Conservation (phyloP, 805 yeast species). For the Wickerhamomyces silvicola region DNA sequence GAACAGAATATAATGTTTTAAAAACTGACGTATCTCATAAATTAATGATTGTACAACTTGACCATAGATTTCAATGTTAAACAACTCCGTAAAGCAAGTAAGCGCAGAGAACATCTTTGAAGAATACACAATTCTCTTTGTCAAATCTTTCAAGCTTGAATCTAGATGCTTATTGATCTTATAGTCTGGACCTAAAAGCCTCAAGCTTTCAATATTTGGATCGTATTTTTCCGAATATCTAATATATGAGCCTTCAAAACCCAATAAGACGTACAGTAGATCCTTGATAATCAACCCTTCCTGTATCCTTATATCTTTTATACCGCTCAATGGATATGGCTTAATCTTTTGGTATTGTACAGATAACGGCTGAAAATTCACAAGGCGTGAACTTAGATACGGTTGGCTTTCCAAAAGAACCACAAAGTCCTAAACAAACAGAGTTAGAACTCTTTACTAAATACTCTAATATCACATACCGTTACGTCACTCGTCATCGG, state of each 20-base stretch:
- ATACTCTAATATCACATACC: too few species aligned
- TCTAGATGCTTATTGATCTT: conserved; percentile 68
- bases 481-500: too few species aligned
- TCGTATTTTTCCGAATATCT: conserved; percentile 59
- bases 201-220: conserved; percentile 32
- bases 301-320: conserved; percentile 48
- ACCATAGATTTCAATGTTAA: conserved; percentile 54
- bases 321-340: conserved; percentile 40
- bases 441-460: conserved; percentile 1
- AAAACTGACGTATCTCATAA: conserved; percentile 42
- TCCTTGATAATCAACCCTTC: conserved; percentile 72
- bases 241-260: conserved; percentile 73
- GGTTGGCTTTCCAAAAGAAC: conserved; percentile 16
- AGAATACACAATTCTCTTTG: conserved; percentile 49
- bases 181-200: conserved; percentile 68
- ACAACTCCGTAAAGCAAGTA: conserved; percentile 51
- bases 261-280: conserved; percentile 57
- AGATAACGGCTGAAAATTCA: conserved; percentile 29
- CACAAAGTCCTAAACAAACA: conserved; percentile 21
- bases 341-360: conserved; percentile 27
- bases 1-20: conserved; percentile 31
- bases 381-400: conserved; percentile 24
- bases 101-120: conserved; percentile 64
- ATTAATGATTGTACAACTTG: conserved; percentile 70
- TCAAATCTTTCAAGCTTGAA: conserved; percentile 62